Conservation (phyloP, 352 stramenopile species). For the Phytopythium cucurbitacearum region DNA sequence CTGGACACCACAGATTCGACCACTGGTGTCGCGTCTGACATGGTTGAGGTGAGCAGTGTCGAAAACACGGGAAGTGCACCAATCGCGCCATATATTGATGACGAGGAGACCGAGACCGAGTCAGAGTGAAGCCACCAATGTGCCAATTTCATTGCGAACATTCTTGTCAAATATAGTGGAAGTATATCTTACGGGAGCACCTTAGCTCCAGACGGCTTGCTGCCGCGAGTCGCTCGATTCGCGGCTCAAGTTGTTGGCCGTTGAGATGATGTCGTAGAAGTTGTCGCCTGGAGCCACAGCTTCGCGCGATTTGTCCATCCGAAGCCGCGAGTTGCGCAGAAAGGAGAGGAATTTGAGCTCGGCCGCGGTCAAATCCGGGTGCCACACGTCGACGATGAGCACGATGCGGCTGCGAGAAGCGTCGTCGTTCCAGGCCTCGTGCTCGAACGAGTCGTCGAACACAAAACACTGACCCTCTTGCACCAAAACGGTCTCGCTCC, state of each 20-base stretch:
- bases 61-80: background rate
- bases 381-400: conserved; percentile 94
- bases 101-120: conserved; percentile 24
- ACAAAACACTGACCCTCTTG: conserved; percentile 92
- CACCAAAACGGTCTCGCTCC: conserved; percentile 59
- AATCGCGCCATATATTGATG: conserved; percentile 15
- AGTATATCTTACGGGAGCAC: background rate
- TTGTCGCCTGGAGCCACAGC: conserved; percentile 29
- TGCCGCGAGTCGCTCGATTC: conserved; percentile 6
- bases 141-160: background rate
- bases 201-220: conserved; percentile 49
- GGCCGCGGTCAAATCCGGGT: conserved; percentile 85
- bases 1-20: background rate
- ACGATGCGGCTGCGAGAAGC: conserved; percentile 82
- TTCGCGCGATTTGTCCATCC: conserved; percentile 47
- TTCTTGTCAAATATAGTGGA: too few species aligned
- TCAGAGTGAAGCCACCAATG: conserved; percentile 16
- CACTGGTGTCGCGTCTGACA: too few species aligned
- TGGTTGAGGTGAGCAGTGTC: background rate
- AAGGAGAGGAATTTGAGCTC: conserved; percentile 90
- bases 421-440: conserved; percentile 97
- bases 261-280: conserved; percentile 73
- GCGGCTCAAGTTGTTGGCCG: conserved; percentile 23
- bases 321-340: conserved; percentile 62
- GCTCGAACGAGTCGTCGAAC: conserved; percentile 98